Percentiles rank a stretch among this genome's conserved stretches.
phyloP scores from a whole-genome alignment of 495 filamentous ascomycete genomes.

The Podospora conica region DNA sequence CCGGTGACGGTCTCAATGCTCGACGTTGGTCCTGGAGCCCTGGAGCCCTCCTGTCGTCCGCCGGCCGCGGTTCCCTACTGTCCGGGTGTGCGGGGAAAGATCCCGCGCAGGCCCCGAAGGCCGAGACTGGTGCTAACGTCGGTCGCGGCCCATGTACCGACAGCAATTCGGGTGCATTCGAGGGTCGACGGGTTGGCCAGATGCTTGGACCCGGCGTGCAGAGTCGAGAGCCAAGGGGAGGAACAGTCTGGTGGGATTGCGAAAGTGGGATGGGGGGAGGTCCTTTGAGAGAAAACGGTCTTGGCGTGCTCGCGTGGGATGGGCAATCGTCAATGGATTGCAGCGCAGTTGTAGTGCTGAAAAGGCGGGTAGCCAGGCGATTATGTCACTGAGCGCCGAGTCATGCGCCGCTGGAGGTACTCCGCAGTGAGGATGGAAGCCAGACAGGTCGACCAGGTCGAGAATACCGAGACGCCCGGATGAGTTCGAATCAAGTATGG shows the following conservation, averaged over 20 bases:
- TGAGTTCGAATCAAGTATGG: neutral
- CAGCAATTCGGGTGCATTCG: slow-evolving; percentile 7
- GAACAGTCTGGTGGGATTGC: slow-evolving; percentile 1
- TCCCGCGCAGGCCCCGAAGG: slow-evolving; percentile 43
- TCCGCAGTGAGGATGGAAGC: too few relatives aligned
- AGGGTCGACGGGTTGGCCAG: neutral
- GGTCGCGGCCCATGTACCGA: slow-evolving; percentile 46
- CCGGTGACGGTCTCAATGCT: neutral
- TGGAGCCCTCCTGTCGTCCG: too few relatives aligned
- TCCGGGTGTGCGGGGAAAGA: slow-evolving; percentile 49
- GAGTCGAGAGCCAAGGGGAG: neutral
- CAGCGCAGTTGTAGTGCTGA: slow-evolving; percentile 5
- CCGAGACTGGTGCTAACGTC: slow-evolving; percentile 42
- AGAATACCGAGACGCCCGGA: slow-evolving; percentile 5
- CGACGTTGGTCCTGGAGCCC: too few relatives aligned
- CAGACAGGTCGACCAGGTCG: neutral
- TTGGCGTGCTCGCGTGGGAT: slow-evolving; percentile 22
- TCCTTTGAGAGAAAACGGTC: slow-evolving; percentile 17
- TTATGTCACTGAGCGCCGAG: slow-evolving; percentile 17
- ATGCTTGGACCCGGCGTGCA: neutral
- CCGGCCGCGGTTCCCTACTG: slow-evolving; percentile 20
- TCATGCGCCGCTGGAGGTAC: slow-evolving; percentile 7
- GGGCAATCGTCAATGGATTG: slow-evolving; percentile 12
- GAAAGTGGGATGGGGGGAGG: slow-evolving; percentile 12
- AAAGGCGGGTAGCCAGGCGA: slow-evolving; percentile 6